Evolutionary conservation across 768 basidiomycete species (phyloP).

Genomic region (Chalciporus sphaerocephalus): DNA sequence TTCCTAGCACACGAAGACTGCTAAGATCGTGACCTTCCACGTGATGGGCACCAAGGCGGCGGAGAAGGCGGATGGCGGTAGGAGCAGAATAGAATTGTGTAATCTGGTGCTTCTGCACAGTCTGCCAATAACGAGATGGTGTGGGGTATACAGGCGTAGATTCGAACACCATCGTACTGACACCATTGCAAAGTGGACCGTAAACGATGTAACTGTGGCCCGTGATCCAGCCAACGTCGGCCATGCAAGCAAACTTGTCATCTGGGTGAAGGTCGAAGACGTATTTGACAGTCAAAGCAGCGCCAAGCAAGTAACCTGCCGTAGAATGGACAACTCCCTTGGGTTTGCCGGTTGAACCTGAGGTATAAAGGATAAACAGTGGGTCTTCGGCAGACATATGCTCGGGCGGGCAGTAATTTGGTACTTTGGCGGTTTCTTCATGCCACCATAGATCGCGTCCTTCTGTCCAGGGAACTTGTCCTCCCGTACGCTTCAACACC

Average conservation of each 20-base stretch:
- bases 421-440: constrained; percentile 81
- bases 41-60: constrained; percentile 80
- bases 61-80: constrained; percentile 90
- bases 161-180: constrained; percentile 89
- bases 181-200: constrained; percentile 84
- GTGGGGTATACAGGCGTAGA: constrained; percentile 96
- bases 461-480: constrained; percentile 69
- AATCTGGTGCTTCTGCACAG: constrained; percentile 85
- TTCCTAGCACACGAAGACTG: constrained; percentile 81
- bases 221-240: constrained; percentile 98
- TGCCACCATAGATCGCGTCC: constrained; percentile 97
- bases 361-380: constrained; percentile 97
- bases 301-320: constrained; percentile 86
- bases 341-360: constrained; percentile 91
- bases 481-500: constrained; percentile 85
- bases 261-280: constrained; percentile 97
- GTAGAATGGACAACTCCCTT: constrained; percentile 95
- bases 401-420: constrained; percentile 84
- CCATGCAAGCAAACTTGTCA: constrained; percentile 96
- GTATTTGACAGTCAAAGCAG: constrained; percentile 90
- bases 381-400: constrained; percentile 92
- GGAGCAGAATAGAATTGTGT: constrained; percentile 97
- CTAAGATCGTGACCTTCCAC: constrained; percentile 79
- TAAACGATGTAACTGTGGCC: constrained; percentile 97
- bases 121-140: constrained; percentile 95